These are phyloP conservation scores for Penicillium hordei DNA, from an alignment of 2,329 filamentous ascomycete genomes.

Conservation along the genomic window DNA sequence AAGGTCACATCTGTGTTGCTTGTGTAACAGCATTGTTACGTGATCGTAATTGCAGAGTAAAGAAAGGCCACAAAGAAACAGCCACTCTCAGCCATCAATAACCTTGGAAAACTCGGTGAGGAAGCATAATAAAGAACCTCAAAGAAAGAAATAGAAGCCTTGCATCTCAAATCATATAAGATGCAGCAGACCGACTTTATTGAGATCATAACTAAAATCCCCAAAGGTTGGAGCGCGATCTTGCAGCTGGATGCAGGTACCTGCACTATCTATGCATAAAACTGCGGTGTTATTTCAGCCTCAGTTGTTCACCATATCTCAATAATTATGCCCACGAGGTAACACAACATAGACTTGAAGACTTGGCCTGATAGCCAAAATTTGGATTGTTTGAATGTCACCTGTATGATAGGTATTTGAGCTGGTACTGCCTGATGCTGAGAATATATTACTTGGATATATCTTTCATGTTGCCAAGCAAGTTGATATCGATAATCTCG, in stretches of 20 bases:
- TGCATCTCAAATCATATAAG: constrained; percentile 8
- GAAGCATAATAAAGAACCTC: neutral
- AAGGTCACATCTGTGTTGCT: neutral
- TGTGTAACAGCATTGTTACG: neutral
- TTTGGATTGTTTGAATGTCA: neutral
- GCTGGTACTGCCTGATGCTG: neutral
- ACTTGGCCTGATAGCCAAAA: neutral
- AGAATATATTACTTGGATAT: neutral
- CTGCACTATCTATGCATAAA: constrained; percentile 12
- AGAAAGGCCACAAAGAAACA: neutral
- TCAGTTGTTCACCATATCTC: constrained; percentile 13
- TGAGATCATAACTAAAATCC: constrained; percentile 8
- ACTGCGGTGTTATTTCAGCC: constrained; percentile 11
- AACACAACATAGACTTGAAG: constrained; percentile 10
- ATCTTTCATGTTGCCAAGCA: neutral
- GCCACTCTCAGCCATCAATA: neutral
- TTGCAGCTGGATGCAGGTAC: constrained; percentile 22
- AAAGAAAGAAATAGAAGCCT: no score
- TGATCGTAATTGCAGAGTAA: neutral
- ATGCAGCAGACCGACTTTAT: constrained; percentile 12
- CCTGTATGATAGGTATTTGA: neutral
- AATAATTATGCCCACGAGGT: constrained; percentile 12
- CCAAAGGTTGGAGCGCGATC: constrained; percentile 9
- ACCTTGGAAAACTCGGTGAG: constrained; percentile 4
- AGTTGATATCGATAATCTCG: neutral